Base-by-base conservation (phyloP, 1,139 yeast species). In the Eremothecium gossypii region DNA sequence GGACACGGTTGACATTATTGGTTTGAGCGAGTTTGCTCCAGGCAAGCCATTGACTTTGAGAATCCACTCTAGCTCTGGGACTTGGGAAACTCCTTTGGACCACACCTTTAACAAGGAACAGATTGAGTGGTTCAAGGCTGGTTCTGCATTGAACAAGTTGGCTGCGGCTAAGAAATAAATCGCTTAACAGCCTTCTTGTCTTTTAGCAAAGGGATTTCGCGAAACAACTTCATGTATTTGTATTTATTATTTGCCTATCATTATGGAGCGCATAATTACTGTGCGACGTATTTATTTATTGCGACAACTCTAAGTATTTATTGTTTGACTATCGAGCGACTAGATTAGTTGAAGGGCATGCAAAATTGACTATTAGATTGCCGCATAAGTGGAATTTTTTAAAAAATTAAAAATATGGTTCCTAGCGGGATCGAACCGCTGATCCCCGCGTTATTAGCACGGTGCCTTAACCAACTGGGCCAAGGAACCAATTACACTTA, bases 81-180 rank as follows among this genome's bases (percentile, higher is more conserved):
- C 86, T 51, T 89, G 95, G 95, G 83, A 80, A 61, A 73, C 91
- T 62, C 80, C 77, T 72, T 83, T 89, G 68, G 76, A 94, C 50
- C 98, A 91, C 77, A 91, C 98, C 53, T 91, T 84, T 77, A 91
- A 91, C 77, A 53, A 65, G 51, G 96, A 91, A 74, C 98, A 91
- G 77, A 82, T 91, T 65, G 96, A 86, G 67, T 91, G 98, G 98
- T 91, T 91, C 85, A 89, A 84, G 79, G 77, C 83, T 62, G 98
- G 98, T 76, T 87, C 96, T 60, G 98, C 98, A 66, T 81, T 91
- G 73, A 91, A 91, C 84, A 85, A 83, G 77, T 89, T 91, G 95
- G 89, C 94, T 60, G 70, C 46, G 35, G 53, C 49, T 36, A 54
- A 56, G 42, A 36, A 41, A 23, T 36, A 43, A 46, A 12, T 29